These are phyloP conservation scores for Mycosarcoma mackinlayi DNA, from an alignment of 1,284 basidiomycete genomes.

Conservation along the genomic window DNA sequence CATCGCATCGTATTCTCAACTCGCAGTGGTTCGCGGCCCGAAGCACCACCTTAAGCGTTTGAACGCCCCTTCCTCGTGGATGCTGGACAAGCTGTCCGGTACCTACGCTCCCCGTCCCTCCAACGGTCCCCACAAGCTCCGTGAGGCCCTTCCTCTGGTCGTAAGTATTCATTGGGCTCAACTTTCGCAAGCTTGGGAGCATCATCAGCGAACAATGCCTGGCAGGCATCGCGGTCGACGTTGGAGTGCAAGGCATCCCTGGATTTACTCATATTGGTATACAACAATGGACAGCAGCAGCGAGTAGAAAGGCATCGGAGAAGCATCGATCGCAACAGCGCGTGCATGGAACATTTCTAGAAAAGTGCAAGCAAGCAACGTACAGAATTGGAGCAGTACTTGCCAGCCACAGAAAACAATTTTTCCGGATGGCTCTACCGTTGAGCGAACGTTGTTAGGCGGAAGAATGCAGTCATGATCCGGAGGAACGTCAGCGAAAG, in stretches of 20 bases:
- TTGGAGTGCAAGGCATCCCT: background rate
- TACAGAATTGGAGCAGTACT: slow-evolving; percentile 5
- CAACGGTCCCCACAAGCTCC: slow-evolving; percentile 97
- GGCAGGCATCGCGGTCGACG: slow-evolving; percentile 1
- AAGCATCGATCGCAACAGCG: too few relatives aligned
- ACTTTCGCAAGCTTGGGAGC: slow-evolving; percentile 1
- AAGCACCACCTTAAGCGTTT: slow-evolving; percentile 99
- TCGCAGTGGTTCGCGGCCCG: slow-evolving; percentile 78
- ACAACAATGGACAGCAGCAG: too few relatives aligned
- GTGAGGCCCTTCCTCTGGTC: slow-evolving; percentile 82
- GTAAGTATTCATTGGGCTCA: slow-evolving; percentile 56
- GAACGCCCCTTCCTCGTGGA: slow-evolving; percentile 97
- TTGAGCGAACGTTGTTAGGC: too few relatives aligned
- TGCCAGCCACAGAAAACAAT: too few relatives aligned
- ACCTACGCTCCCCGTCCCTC: slow-evolving; percentile 97
- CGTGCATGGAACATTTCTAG: too few relatives aligned
- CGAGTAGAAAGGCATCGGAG: background rate
- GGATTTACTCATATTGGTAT: too few relatives aligned
- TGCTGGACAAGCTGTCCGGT: slow-evolving; percentile 98
- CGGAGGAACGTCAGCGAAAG: too few relatives aligned
- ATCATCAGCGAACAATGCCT: slow-evolving; percentile 5
- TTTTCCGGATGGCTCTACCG: too few relatives aligned
- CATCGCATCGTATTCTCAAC: slow-evolving; percentile 7
- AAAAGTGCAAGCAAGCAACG: too few relatives aligned
- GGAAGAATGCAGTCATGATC: too few relatives aligned